Percentiles rank a stretch among this genome's conserved stretches.
These are phyloP conservation scores for Yarrowia osloensis DNA, from an alignment of 805 yeast genomes.

Conservation along the genomic window DNA sequence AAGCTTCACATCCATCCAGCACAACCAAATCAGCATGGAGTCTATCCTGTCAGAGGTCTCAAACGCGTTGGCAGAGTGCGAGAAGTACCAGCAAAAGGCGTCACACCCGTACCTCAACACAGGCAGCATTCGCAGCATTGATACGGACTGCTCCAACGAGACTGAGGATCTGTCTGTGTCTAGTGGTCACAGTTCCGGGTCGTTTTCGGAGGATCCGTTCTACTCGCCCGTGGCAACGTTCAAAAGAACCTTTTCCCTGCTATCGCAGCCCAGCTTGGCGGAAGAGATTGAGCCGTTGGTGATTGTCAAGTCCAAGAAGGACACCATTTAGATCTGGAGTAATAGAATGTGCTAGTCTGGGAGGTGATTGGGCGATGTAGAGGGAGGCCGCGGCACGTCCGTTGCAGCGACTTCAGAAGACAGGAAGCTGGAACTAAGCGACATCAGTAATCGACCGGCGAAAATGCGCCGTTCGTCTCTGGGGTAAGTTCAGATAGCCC, in stretches of 20 bases:
- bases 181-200: neutral
- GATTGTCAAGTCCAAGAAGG: neutral
- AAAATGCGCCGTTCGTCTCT: neutral
- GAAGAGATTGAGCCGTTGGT: constrained; percentile 9
- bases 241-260: neutral
- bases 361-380: too few species aligned
- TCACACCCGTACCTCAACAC: neutral
- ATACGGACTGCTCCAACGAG: neutral
- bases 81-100: neutral
- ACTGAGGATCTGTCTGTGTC: constrained; percentile 2
- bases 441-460: too few species aligned
- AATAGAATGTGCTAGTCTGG: neutral
- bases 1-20: neutral
- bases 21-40: constrained; percentile 1
- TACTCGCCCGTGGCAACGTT: neutral
- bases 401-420: too few species aligned
- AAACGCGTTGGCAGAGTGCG: neutral
- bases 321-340: neutral
- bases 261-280: neutral
- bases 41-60: neutral
- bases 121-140: constrained; percentile 1
- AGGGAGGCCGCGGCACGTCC: too few species aligned
- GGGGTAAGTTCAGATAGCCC: neutral
- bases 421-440: too few species aligned
- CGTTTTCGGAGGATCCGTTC: neutral